Base-by-base conservation (phyloP, 1,284 basidiomycete genomes). In the Ceratobasidium sp. region DNA sequence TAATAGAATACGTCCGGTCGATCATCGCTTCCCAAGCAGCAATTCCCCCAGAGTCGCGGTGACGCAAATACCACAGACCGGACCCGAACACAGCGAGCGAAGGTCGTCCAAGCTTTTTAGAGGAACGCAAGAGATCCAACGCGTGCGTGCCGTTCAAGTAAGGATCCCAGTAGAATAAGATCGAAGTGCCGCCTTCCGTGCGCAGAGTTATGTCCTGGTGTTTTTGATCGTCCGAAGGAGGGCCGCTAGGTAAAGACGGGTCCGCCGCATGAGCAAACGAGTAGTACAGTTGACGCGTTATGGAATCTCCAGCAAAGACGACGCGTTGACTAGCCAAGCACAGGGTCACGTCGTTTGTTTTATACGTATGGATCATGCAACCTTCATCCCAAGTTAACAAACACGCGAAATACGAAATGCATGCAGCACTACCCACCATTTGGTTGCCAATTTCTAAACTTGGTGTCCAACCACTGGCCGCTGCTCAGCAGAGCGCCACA, bases 61-160 rank as follows among this genome's bases (percentile, higher is more conserved):
- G 89, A 38, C 92, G 89, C 47, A 96, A 85, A 79, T 93, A 94
- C 94, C 94, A 96, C 44, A 96, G 83, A 0, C 95, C 94, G 13
- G 91, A 89, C 21, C 94, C 94, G 23, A 97, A 80, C 9, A 95
- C 90, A 32, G 95, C 85, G 49, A 97, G 81, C 0, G 90, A 88
- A 0, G 91, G 86, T 11, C 63, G 73, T 63, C 30, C 78, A 73
- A 67, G 73, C 82, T 67, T 77, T 14, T 74, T 75, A 23, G 59
- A 72, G 41, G 76, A 49, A 18, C 30, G 23, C 28, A 69, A 26
- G 21, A 72, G 43, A 61, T 73, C 52, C 28, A 61, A 67, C 26
- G 69, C 32, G 1, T 80, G 82, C 1, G 91, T 87, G 4, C 85
- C 82, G 80, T 96, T 96, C 54, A 96, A 85, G 79, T 88, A 96